These are phyloP conservation scores for Eimeria praecox DNA, from an alignment of 169 alveolate genomes.

Conservation along the genomic window DNA sequence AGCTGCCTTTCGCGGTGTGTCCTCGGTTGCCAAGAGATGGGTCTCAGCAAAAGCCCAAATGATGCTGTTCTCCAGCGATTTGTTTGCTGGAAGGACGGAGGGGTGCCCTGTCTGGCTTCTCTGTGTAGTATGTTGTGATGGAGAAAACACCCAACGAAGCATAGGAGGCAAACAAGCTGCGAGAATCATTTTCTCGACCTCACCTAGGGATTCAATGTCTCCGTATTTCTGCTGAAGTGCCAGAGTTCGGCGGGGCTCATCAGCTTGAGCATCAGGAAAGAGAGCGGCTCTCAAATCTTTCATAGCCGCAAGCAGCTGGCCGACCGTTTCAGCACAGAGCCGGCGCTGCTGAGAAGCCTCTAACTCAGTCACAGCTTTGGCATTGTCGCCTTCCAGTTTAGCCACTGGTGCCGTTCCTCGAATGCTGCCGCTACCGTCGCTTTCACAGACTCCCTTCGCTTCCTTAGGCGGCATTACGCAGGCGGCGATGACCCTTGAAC, in stretches of 20 bases:
- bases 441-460: not conserved
- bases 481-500: constrained; percentile 59
- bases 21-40: not conserved
- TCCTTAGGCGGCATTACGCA: constrained; percentile 12
- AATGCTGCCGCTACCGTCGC: not conserved
- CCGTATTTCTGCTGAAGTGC: not conserved
- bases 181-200: constrained; percentile 20
- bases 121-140: not conserved
- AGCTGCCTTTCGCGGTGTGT: constrained; percentile 59
- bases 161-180: constrained; percentile 56
- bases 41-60: constrained; percentile 39
- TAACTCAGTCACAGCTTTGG: constrained; percentile 39
- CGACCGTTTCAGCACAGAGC: not conserved
- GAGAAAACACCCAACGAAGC: constrained; percentile 5
- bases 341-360: constrained; percentile 45
- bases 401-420: constrained; percentile 34
- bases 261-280: not conserved
- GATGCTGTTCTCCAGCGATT: not conserved
- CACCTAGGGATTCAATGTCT: not conserved
- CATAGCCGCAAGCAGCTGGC: constrained; percentile 26
- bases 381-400: not conserved
- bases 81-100: not conserved
- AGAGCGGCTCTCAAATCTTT: constrained; percentile 11
- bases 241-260: not conserved
- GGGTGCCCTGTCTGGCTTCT: constrained; percentile 6